Conservation (phyloP, 164 flowering plant species). For the Taxillus chinensis region DNA sequence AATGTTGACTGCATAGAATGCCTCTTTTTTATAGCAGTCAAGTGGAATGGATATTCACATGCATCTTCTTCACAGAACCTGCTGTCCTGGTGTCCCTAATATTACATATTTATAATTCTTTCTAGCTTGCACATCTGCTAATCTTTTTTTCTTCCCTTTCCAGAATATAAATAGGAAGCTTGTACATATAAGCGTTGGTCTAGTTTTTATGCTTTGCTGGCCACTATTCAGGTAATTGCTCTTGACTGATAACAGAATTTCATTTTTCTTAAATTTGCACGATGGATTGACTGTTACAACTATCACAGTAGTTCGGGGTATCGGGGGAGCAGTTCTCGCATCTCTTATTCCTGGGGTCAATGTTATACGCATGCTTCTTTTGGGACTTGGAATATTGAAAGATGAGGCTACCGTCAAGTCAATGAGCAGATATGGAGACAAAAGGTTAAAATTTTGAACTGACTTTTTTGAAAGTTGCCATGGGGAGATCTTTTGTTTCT, state of each 20-base stretch:
- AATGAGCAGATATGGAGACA: conserved; percentile 82
- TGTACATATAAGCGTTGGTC: conserved; percentile 77
- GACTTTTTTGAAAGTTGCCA: neutral
- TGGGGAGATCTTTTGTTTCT: neutral
- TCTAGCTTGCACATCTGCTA: neutral
- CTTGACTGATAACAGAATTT: neutral
- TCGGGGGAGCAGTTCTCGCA: conserved; percentile 54
- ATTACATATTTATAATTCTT: neutral
- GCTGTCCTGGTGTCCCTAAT: no score
- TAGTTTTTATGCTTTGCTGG: conserved; percentile 92
- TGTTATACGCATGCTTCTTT: conserved; percentile 59
- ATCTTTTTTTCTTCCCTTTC: neutral
- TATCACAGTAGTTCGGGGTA: conserved; percentile 39
- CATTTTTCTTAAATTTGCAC: conserved; percentile 2
- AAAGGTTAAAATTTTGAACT: conserved; percentile 37
- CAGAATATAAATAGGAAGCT: conserved; percentile 76
- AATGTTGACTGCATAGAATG: neutral
- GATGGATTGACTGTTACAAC: conserved; percentile 4
- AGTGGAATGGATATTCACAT: neutral
- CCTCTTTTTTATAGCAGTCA: neutral
- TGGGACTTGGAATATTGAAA: conserved; percentile 71
- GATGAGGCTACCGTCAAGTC: conserved; percentile 85
- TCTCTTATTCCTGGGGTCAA: conserved; percentile 69
- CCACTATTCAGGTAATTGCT: conserved; percentile 75
- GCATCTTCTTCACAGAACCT: no score